phyloP scores from a whole-genome alignment of 2,329 filamentous ascomycete genomes.

The Hymenoscyphus occultus region DNA sequence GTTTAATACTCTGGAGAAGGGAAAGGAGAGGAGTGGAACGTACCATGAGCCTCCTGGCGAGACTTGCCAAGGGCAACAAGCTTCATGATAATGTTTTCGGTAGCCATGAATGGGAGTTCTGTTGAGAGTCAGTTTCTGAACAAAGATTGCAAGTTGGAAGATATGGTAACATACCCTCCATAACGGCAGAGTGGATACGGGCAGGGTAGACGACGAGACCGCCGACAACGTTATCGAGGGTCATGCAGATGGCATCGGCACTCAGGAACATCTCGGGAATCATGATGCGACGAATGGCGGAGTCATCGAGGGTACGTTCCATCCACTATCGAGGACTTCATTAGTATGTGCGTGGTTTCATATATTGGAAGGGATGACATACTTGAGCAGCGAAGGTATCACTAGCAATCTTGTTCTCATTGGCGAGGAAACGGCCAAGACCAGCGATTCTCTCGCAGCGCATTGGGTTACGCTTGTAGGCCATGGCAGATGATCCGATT shows the following conservation, averaged over 20 bases:
- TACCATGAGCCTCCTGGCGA: constrained; percentile 70
- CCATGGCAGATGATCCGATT: constrained; percentile 64
- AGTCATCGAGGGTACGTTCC: constrained; percentile 67
- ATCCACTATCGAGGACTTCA: constrained; percentile 13
- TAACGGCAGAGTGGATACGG: constrained; percentile 64
- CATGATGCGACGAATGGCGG: constrained; percentile 60
- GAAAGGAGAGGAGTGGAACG: no score
- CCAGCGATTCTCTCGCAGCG: constrained; percentile 47
- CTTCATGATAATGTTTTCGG: constrained; percentile 73
- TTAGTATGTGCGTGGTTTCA: neutral
- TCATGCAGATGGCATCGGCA: constrained; percentile 65
- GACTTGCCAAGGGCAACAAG: constrained; percentile 67
- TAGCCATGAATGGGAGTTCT: constrained; percentile 86
- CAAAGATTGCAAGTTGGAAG: neutral
- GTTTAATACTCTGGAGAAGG: no score
- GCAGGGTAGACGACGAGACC: constrained; percentile 69
- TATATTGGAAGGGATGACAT: constrained; percentile 39
- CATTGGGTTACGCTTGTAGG: constrained; percentile 50
- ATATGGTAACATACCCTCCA: constrained; percentile 40
- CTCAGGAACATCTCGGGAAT: constrained; percentile 67
- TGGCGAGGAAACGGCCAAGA: constrained; percentile 45
- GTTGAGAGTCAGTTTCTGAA: neutral
- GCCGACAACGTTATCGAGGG: constrained; percentile 65
- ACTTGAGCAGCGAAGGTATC: constrained; percentile 65
- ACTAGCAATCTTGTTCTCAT: constrained; percentile 37